phyloP scores from a whole-genome alignment of 177 flowering plant genomes.

The Vitis hybrid region DNA sequence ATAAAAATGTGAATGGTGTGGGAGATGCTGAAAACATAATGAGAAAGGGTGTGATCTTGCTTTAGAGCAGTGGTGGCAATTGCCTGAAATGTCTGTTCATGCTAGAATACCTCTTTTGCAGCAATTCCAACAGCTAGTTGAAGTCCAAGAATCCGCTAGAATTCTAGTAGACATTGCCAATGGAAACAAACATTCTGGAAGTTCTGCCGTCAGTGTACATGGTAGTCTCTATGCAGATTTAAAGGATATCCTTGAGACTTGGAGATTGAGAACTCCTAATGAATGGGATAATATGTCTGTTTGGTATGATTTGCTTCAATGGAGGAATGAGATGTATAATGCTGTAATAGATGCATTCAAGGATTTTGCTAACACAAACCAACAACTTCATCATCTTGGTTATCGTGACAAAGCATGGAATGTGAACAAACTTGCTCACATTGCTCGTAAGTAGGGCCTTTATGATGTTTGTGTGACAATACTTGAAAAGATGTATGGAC shows the following conservation, averaged over 20 bases:
- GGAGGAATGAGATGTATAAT: conserved; percentile 99
- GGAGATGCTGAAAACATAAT: conserved; percentile 86
- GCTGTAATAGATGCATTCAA: conserved; percentile 94
- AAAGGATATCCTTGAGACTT: conserved; percentile 96
- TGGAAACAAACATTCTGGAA: conserved; percentile 80
- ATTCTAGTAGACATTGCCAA: conserved; percentile 81
- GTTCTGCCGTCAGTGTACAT: conserved; percentile 60
- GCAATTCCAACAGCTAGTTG: conserved; percentile 97
- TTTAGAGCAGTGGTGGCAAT: conserved; percentile 98
- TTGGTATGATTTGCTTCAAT: conserved; percentile 95
- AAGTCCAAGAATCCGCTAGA: conserved; percentile 94
- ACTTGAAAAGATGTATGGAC: conserved; percentile 98
- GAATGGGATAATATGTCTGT: conserved; percentile 97
- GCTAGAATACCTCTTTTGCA: conserved; percentile 90
- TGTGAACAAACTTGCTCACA: conserved; percentile 94
- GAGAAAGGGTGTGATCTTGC: conserved; percentile 95
- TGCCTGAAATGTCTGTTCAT: conserved; percentile 98
- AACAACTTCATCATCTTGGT: conserved; percentile 94
- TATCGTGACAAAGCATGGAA: conserved; percentile 99
- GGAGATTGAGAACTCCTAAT: conserved; percentile 97
- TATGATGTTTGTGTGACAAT: conserved; percentile 94
- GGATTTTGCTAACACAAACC: conserved; percentile 70
- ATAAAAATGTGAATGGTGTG: conserved; percentile 75
- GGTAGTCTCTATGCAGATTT: conserved; percentile 86
- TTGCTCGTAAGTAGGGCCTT: conserved; percentile 93